These are phyloP conservation scores for Thalassiosira exigua DNA, from an alignment of 352 stramenopile genomes.

Conservation along the genomic window DNA sequence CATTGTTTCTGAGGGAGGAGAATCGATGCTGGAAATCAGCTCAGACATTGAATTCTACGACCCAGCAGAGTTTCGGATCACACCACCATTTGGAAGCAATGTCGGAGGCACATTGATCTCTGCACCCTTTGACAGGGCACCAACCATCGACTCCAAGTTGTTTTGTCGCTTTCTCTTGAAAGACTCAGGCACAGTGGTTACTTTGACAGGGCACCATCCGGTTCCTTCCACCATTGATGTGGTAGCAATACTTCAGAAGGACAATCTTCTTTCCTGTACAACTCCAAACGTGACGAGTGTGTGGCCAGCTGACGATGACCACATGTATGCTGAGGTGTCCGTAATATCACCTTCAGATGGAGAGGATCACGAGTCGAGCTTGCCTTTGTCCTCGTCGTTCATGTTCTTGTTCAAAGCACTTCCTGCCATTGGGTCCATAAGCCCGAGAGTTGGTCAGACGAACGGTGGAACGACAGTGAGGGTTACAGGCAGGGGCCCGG, in stretches of 20 bases:
- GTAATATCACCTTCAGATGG: slow-evolving; percentile 5
- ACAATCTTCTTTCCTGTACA: slow-evolving; percentile 16
- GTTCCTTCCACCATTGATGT: slow-evolving; percentile 10
- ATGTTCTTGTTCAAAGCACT: slow-evolving; percentile 35
- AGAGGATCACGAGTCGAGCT: neutral
- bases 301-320: slow-evolving; percentile 5
- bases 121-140: slow-evolving; percentile 16
- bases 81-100: slow-evolving; percentile 24
- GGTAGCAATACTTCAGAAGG: neutral
- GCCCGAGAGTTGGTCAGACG: neutral
- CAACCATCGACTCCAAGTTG: neutral
- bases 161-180: slow-evolving; percentile 17
- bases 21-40: slow-evolving; percentile 1
- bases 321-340: slow-evolving; percentile 15
- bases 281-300: slow-evolving; percentile 23
- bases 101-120: slow-evolving; percentile 20
- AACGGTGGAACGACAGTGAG: slow-evolving; percentile 34
- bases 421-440: slow-evolving; percentile 24
- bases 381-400: slow-evolving; percentile 2
- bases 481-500: slow-evolving; percentile 11
- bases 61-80: neutral
- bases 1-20: slow-evolving; percentile 14
- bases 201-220: too few species aligned
- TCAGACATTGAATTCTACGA: slow-evolving; percentile 10
- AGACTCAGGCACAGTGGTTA: too few species aligned